Base-by-base conservation (phyloP, 2,329 filamentous ascomycete species). In the Fusarium compactum region DNA sequence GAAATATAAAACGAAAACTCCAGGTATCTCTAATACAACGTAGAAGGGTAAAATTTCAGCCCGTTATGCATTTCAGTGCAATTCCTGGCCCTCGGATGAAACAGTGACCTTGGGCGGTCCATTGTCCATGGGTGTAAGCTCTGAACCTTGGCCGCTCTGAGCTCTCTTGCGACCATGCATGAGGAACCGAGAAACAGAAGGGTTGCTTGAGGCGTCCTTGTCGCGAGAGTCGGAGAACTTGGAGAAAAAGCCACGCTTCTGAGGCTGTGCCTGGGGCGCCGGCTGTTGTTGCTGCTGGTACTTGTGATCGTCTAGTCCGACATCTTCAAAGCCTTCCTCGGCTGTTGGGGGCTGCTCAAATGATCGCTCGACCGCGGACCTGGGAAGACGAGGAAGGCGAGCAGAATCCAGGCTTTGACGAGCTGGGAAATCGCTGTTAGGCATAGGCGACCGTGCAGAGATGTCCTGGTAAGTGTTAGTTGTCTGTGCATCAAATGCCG, bases 251-350 rank as follows among this genome's bases (percentile, higher is more conserved):
- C 92, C 87, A 62, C 90, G 90, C 83, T 93, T 81, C 72, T 78
- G 77, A 55, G 80, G 69, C 38, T 69, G 69, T 25, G 60, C 76
- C 44, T 76, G 80, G 22, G 58, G 59, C n/a, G 20, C 24, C 8
- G 43, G 47, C 24, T 48, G 63, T n/a, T 66, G 62, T 6, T 66
- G 62, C 8, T 53, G 60, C 60, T 78, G 81, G 24, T 53, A 43
- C 67, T 90, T 90, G 51, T 86, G 83, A 40, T 96, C 93, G 71
- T 97, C 95, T 62, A 98, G 83, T 6, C 94, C 94, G 11, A 98
- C 93, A 55, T 98, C 95, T 78, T 98, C 95, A 74, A 98, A 98
- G 8, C 85, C 85, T 76, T 97, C 93, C 74, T 96, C 93, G 44
- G 89, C 86, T 30, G 90, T 92, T n/a, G 89, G 85, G 29, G 86